A percentile compares a stretch with the other conserved stretches of the same genome.
Conservation (phyloP, 1,284 basidiomycete species). For the Fomitopsis pinicola region DNA sequence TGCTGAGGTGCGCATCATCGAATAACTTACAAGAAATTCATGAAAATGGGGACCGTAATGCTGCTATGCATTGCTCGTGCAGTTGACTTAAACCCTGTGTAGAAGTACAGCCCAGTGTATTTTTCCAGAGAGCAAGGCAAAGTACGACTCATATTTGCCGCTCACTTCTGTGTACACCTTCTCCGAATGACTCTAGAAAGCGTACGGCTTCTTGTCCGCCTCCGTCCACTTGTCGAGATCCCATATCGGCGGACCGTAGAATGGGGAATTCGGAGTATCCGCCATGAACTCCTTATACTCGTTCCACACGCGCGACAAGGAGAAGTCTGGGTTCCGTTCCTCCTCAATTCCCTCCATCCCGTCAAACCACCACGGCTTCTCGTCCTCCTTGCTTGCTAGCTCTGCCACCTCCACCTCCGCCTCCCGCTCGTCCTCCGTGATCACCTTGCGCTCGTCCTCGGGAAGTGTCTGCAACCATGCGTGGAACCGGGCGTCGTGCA, state of each 20-base stretch:
- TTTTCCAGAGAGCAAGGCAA: too few relatives aligned
- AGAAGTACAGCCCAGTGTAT: too few relatives aligned
- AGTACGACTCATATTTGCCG: too few relatives aligned
- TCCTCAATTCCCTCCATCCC: not conserved
- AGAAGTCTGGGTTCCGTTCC: not conserved
- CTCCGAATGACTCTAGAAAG: not conserved
- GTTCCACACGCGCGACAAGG: not conserved
- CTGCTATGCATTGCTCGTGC: too few relatives aligned
- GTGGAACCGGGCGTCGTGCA: not conserved
- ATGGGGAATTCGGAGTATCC: not conserved
- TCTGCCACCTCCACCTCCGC: not conserved
- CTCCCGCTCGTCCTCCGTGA: not conserved
- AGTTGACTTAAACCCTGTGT: too few relatives aligned
- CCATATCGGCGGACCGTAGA: not conserved
- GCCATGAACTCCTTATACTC: not conserved
- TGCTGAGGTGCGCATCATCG: too few relatives aligned
- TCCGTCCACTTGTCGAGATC: not conserved
- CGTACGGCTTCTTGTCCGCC: not conserved
- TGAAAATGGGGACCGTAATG: too few relatives aligned
- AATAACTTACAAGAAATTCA: too few relatives aligned
- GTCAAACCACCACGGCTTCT: not conserved
- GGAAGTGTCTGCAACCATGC: not conserved
- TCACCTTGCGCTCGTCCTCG: not conserved
- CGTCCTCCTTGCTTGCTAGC: not conserved
- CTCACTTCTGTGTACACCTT: too few relatives aligned